These are phyloP conservation scores for Raddia guianensis DNA, from an alignment of 176 grass and related monocot genomes.

Conservation along the genomic window DNA sequence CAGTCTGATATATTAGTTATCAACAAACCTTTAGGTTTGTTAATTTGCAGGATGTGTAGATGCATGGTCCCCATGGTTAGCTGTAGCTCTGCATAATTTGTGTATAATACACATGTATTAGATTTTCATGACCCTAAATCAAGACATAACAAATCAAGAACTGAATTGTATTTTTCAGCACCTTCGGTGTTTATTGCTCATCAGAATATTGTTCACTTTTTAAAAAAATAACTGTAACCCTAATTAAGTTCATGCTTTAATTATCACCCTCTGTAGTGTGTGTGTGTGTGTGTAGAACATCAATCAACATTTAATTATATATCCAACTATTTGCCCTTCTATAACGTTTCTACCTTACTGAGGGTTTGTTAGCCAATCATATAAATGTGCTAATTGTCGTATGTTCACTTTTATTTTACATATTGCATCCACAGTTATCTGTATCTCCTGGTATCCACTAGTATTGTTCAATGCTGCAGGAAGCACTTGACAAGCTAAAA, in stretches of 20 bases:
- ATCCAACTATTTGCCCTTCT: background rate
- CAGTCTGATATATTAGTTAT: background rate
- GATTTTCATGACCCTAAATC: conserved; percentile 15
- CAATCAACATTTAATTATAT: background rate
- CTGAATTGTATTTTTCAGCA: background rate
- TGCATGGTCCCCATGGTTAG: background rate
- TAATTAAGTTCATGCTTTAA: conserved; percentile 1
- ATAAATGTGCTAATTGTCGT: conserved; percentile 23
- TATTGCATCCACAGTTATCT: background rate
- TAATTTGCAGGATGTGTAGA: background rate
- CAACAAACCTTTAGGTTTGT: background rate
- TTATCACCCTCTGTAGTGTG: background rate
- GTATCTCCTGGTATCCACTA: conserved; percentile 20
- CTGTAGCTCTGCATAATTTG: background rate
- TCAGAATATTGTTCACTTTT: conserved; percentile 4
- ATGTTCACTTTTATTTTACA: background rate
- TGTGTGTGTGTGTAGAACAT: background rate
- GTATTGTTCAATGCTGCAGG: conserved; percentile 39
- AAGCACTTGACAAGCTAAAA: conserved; percentile 15
- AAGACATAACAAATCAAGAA: background rate
- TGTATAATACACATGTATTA: background rate
- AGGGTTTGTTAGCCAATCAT: background rate
- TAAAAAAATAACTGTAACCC: background rate
- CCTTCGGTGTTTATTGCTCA: background rate
- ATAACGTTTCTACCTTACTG: conserved; percentile 15